phyloP scores from a whole-genome alignment of 2,329 filamentous ascomycete species.

The Parascedosporium putredinis region DNA sequence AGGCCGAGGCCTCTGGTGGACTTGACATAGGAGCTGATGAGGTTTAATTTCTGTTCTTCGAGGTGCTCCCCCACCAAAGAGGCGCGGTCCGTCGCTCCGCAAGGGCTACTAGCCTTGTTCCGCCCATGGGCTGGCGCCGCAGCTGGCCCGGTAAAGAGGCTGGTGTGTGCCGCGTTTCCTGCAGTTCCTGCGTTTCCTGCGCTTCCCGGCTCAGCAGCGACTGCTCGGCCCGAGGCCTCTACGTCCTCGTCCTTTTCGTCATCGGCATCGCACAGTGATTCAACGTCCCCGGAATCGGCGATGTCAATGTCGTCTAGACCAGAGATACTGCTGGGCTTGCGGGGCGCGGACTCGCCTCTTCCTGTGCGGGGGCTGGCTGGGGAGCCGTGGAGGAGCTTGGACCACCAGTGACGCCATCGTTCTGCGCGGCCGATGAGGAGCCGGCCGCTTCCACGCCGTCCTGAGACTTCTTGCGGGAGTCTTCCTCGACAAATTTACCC shows the following conservation, averaged over 20 bases:
- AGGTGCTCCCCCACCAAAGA: conserved; percentile 25
- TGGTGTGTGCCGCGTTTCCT: no score
- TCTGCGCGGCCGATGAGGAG: not conserved
- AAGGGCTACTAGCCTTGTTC: no score
- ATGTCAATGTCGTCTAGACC: conserved; percentile 41
- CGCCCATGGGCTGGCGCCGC: no score
- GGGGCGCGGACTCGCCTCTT: not conserved
- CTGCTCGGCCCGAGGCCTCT: conserved; percentile 13
- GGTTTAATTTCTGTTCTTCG: conserved; percentile 17
- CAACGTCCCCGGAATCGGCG: conserved; percentile 23
- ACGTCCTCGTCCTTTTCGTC: conserved; percentile 11
- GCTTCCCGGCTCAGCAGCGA: no score
- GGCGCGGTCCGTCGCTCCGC: conserved; percentile 14
- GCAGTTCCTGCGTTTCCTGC: no score
- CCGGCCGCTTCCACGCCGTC: not conserved
- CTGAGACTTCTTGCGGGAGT: conserved; percentile 16
- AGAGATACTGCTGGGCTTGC: conserved; percentile 17
- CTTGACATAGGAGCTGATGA: conserved; percentile 42
- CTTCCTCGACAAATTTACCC: conserved; percentile 35
- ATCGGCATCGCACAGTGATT: conserved; percentile 17
- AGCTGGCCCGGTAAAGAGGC: no score
- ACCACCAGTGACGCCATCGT: no score
- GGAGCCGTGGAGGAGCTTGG: not conserved
- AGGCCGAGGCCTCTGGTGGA: conserved; percentile 48
- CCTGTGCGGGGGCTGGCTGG: not conserved